phyloP scores from a whole-genome alignment of 2,329 filamentous ascomycete species.

The Ustulina deusta region DNA sequence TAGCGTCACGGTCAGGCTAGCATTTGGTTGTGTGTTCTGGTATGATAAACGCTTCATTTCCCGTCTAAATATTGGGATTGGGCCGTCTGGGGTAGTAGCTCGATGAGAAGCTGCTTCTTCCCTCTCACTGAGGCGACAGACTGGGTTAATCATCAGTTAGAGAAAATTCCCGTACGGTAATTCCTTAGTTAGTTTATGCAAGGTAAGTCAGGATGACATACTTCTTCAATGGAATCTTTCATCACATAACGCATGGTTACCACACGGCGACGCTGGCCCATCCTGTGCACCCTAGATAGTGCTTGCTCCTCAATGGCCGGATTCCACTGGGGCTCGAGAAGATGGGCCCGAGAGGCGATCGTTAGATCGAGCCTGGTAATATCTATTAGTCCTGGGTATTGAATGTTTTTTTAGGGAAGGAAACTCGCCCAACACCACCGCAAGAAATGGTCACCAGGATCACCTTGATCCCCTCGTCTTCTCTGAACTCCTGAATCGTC shows the following conservation, averaged over 20 bases:
- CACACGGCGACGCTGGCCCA: constrained; percentile 12
- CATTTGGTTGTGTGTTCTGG: neutral
- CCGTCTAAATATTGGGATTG: neutral
- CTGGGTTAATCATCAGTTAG: constrained; percentile 5
- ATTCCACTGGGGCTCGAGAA: constrained; percentile 30
- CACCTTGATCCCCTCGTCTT: constrained; percentile 19
- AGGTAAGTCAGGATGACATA: neutral
- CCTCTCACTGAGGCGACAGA: constrained; percentile 17
- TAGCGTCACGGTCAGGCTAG: neutral
- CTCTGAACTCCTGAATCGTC: constrained; percentile 7
- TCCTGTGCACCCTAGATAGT: constrained; percentile 10
- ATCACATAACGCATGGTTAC: constrained; percentile 15
- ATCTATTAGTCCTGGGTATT: neutral
- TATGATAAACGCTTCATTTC: neutral
- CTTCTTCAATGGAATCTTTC: constrained; percentile 25
- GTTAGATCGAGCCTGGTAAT: constrained; percentile 24
- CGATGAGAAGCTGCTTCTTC: constrained; percentile 18
- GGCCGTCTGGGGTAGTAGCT: constrained; percentile 11
- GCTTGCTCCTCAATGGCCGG: constrained; percentile 24
- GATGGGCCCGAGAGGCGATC: constrained; percentile 12
- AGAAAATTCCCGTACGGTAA: neutral
- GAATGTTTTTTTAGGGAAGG: neutral
- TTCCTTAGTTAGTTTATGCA: neutral
- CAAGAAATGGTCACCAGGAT: constrained; percentile 17
- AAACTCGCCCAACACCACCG: constrained; percentile 15